Percentiles rank a stretch among this genome's conserved stretches.
These are phyloP conservation scores for Lepidium didymum DNA, from an alignment of 345 rosid species.

Conservation along the genomic window DNA sequence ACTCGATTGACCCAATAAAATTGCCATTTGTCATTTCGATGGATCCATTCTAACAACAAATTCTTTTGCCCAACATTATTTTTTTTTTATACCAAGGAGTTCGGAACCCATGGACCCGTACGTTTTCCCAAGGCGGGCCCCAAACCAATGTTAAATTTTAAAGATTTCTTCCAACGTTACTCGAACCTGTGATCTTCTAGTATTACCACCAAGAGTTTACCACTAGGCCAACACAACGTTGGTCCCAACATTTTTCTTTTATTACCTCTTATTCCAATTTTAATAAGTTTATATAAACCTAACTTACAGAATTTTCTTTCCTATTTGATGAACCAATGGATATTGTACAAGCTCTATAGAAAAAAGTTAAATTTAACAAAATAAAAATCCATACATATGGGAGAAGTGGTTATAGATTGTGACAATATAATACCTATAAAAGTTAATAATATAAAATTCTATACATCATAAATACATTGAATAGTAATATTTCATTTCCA, in stretches of 20 bases:
- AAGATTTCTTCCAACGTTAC: too few species aligned
- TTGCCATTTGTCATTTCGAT: slow-evolving; percentile 27
- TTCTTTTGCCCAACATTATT: slow-evolving; percentile 10
- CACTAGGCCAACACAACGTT: too few species aligned
- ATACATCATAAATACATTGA: neutral
- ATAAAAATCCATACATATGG: neutral
- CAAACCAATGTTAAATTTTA: too few species aligned
- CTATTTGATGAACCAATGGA: neutral
- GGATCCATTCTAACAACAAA: slow-evolving; percentile 23
- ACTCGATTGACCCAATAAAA: slow-evolving; percentile 14
- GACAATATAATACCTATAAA: neutral
- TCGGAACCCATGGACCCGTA: too few species aligned
- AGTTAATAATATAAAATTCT: neutral
- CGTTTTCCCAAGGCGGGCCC: too few species aligned
- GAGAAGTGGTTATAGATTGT: neutral
- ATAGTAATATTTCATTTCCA: neutral
- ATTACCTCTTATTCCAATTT: neutral
- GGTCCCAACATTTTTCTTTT: too few species aligned
- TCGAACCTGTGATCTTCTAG: too few species aligned
- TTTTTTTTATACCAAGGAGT: too few species aligned
- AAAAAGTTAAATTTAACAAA: neutral
- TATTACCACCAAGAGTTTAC: too few species aligned
- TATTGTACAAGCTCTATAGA: neutral
- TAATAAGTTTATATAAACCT: neutral
- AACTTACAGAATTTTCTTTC: neutral